A percentile compares a stretch with the other conserved stretches of the same genome.
Evolutionary conservation across 352 stramenopile genomes (phyloP).

Genomic region (Globisporangium canariense): DNA sequence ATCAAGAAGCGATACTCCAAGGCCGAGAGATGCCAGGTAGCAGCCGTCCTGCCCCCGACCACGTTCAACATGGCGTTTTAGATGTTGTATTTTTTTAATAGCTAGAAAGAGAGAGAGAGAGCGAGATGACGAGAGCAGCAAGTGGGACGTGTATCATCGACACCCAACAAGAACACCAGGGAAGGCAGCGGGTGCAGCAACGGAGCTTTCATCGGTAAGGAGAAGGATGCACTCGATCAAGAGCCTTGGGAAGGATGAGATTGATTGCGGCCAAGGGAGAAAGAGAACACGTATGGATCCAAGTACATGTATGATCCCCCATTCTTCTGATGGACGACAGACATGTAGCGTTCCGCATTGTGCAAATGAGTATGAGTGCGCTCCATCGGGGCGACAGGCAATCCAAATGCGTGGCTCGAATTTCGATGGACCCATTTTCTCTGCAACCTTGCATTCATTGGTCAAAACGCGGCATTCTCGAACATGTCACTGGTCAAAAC

Average conservation of each 20-base stretch:
- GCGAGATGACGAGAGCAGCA: not conserved
- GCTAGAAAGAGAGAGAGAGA: constrained; percentile 9
- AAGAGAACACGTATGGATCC: not conserved
- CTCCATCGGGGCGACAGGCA: too few species aligned
- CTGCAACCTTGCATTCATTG: not conserved
- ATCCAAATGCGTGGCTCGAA: not conserved
- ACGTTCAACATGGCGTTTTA: constrained; percentile 86
- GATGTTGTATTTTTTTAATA: constrained; percentile 22
- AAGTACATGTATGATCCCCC: not conserved
- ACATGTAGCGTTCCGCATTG: too few species aligned
- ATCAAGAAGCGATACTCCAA: constrained; percentile 90
- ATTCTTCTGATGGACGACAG: not conserved
- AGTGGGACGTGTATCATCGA: not conserved
- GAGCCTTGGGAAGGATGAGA: not conserved
- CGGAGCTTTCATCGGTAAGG: not conserved
- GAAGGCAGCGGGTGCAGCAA: not conserved
- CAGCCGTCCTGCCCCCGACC: constrained; percentile 60
- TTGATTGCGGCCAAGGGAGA: not conserved
- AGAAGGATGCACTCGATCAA: not conserved
- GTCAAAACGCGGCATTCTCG: not conserved
- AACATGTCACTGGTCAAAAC: constrained; percentile 5
- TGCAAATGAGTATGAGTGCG: too few species aligned
- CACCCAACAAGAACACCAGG: not conserved
- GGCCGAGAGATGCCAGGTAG: constrained; percentile 76
- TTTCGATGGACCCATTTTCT: not conserved